Evolutionary conservation across 306 rosid species (phyloP).

Genomic region (Sechiopsis laciniata): DNA sequence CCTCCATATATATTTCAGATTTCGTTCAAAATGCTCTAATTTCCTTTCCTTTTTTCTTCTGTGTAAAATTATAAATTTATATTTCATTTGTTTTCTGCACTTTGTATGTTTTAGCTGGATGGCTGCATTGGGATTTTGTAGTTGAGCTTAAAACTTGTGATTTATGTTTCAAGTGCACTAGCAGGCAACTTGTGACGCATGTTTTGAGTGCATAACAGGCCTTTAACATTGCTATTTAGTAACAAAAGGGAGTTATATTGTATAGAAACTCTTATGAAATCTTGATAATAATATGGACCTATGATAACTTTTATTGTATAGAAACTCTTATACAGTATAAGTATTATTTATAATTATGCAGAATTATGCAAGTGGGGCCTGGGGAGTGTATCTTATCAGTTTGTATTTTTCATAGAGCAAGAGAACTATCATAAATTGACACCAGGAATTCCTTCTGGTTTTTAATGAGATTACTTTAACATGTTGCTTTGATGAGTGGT

Average conservation of each 20-base stretch:
- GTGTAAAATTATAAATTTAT: not conserved
- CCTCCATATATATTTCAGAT: not conserved
- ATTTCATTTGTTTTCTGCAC: not conserved
- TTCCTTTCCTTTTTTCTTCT: not conserved
- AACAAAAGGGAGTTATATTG: not conserved
- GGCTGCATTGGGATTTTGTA: not conserved
- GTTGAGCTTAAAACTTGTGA: conserved; percentile 2
- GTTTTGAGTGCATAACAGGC: too few species aligned
- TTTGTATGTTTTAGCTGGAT: not conserved
- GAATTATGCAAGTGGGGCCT: conserved; percentile 2
- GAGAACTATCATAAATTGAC: not conserved
- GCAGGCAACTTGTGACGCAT: too few species aligned
- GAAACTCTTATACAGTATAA: too few species aligned
- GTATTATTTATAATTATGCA: too few species aligned
- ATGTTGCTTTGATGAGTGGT: not conserved
- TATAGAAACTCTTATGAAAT: not conserved
- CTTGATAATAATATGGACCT: not conserved
- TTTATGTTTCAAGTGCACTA: not conserved
- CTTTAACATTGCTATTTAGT: not conserved
- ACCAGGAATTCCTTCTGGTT: not conserved
- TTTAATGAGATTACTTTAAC: conserved; percentile 8
- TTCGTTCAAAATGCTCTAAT: conserved; percentile 2
- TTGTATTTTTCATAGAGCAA: not conserved
- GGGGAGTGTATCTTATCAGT: not conserved
- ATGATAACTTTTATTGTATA: too few species aligned